A percentile compares a stretch with the other conserved stretches of the same genome.
These are phyloP conservation scores for Candida chauliodis DNA, from an alignment of 805 yeast genomes.

Conservation along the genomic window DNA sequence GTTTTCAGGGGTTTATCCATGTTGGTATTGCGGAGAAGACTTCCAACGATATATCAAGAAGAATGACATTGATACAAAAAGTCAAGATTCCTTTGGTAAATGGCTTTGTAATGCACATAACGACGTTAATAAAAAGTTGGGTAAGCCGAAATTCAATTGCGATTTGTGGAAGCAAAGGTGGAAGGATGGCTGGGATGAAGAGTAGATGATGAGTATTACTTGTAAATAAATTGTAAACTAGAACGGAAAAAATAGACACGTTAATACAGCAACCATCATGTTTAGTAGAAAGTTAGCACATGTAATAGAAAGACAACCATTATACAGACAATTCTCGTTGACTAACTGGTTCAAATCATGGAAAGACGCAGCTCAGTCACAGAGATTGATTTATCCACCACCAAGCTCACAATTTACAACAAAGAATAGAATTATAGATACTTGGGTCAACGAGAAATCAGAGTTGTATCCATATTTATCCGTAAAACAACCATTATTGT, in stretches of 20 bases:
- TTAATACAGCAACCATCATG: too few relatives aligned
- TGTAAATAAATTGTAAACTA: not conserved
- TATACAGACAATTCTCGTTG: constrained; percentile 7
- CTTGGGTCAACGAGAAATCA: constrained; percentile 47
- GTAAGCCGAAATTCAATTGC: constrained; percentile 85
- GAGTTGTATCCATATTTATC: constrained; percentile 58
- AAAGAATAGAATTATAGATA: constrained; percentile 35
- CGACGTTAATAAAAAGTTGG: constrained; percentile 81
- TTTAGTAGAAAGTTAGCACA: constrained; percentile 8
- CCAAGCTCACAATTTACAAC: constrained; percentile 33
- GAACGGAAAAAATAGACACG: too few relatives aligned
- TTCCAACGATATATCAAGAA: constrained; percentile 58
- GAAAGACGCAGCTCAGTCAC: constrained; percentile 11
- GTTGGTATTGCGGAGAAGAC: constrained; percentile 90
- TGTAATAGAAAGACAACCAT: not conserved
- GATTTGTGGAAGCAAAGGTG: constrained; percentile 89
- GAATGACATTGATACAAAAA: constrained; percentile 53
- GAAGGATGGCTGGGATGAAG: constrained; percentile 84
- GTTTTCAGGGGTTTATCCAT: constrained; percentile 83
- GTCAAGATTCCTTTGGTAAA: constrained; percentile 74
- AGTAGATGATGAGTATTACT: not conserved
- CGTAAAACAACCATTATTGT: constrained; percentile 56
- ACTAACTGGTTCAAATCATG: constrained; percentile 10
- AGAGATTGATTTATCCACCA: constrained; percentile 39
- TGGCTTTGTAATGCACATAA: constrained; percentile 98